Percentiles rank a stretch among this genome's conserved stretches.
Conservation (phyloP, 192 early-diverging fungal genomes). For the Phycomyces blakesleeanus region DNA sequence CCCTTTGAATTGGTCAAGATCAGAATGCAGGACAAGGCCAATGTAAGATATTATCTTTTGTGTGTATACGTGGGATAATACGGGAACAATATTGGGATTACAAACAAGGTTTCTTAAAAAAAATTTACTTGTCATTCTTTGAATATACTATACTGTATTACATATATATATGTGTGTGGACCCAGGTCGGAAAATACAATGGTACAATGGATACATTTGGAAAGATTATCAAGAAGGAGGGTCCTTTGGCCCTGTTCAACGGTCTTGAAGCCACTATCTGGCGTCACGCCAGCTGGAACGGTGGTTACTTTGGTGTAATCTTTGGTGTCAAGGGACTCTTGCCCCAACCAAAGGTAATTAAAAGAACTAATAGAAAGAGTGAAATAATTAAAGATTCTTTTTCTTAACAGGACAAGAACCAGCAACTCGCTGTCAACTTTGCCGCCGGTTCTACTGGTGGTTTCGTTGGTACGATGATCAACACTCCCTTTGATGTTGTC, state of each 20-base stretch:
- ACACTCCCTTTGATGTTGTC: constrained; percentile 95
- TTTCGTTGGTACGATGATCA: constrained; percentile 87
- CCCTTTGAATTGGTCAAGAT: constrained; percentile 95
- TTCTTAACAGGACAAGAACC: constrained; percentile 59
- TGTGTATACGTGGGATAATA: background rate
- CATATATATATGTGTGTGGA: background rate
- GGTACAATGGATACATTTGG: constrained; percentile 74
- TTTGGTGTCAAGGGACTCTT: constrained; percentile 63
- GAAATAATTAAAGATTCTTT: constrained; percentile 4
- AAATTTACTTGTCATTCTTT: background rate
- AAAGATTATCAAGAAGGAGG: constrained; percentile 82
- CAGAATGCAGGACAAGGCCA: constrained; percentile 75
- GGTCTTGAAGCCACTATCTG: constrained; percentile 92
- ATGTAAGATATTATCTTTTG: constrained; percentile 25
- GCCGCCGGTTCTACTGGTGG: constrained; percentile 89
- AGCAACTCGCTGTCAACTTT: constrained; percentile 81
- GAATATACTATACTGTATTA: too few species aligned
- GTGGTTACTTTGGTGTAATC: constrained; percentile 92
- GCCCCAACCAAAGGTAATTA: constrained; percentile 56
- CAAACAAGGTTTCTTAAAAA: background rate
- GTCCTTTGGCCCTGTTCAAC: constrained; percentile 78
- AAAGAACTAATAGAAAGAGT: background rate
- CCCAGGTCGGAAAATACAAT: constrained; percentile 75
- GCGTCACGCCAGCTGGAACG: constrained; percentile 95
- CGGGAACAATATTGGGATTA: background rate